Conservation (phyloP, 2,329 filamentous ascomycete species). For the Phialophora verrucosa region DNA sequence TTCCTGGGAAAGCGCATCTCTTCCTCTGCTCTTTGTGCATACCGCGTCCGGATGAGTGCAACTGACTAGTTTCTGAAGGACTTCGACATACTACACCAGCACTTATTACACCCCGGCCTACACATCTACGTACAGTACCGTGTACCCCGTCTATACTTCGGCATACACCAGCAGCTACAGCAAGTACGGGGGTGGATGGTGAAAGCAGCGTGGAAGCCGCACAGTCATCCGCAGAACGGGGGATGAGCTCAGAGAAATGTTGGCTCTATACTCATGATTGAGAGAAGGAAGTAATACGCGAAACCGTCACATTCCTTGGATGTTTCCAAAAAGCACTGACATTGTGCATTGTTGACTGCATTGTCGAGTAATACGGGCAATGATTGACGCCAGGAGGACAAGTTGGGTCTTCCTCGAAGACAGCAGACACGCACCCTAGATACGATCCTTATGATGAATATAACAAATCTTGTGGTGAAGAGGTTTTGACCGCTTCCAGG, state of each 20-base stretch:
- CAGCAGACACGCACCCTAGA: neutral
- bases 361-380: neutral
- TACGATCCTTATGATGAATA: neutral
- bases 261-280: neutral
- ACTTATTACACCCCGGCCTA: neutral
- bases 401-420: neutral
- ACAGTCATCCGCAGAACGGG: neutral
- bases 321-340: neutral
- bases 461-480: neutral
- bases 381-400: neutral
- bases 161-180: constrained; percentile 2
- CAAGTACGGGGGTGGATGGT: neutral
- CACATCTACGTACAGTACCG: neutral
- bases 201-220: neutral
- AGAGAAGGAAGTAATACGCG: neutral
- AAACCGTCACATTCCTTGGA: neutral
- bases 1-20: neutral
- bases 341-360: neutral
- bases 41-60: neutral
- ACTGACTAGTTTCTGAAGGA: neutral
- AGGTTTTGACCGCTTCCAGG: neutral
- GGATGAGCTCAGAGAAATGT: neutral
- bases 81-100: constrained; percentile 5
- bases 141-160: neutral
- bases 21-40: neutral